Percentiles rank a stretch among this genome's conserved stretches.
Evolutionary conservation across 1,139 yeast genomes (phyloP).

Genomic region (Hyphopichia wangnamkhiaoensis): DNA sequence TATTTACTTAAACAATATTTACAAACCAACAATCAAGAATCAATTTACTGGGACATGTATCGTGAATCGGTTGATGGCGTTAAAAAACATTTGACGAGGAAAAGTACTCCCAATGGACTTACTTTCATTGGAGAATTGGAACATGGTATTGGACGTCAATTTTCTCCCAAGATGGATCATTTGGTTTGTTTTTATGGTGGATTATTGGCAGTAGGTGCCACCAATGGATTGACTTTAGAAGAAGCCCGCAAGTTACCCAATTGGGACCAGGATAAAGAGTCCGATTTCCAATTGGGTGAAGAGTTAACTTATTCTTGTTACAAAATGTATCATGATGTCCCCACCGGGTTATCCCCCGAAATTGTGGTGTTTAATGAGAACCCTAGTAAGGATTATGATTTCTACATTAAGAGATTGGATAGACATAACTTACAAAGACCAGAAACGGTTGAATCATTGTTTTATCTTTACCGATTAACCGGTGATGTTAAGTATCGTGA

Average conservation of each 20-base stretch:
- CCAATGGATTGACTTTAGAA: constrained; percentile 58
- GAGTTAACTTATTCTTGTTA: constrained; percentile 82
- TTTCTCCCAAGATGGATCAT: constrained; percentile 89
- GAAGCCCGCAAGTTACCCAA: constrained; percentile 36
- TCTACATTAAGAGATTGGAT: constrained; percentile 69
- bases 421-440: constrained; percentile 89
- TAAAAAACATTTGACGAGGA: constrained; percentile 59
- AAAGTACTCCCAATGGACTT: constrained; percentile 63
- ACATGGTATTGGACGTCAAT: constrained; percentile 57
- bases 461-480: constrained; percentile 77
- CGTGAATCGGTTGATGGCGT: constrained; percentile 73
- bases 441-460: constrained; percentile 89
- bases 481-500: constrained; percentile 79
- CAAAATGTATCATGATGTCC: constrained; percentile 71
- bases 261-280: constrained; percentile 39
- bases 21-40: constrained; percentile 67
- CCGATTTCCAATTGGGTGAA: constrained; percentile 68
- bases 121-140: constrained; percentile 81
- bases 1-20: constrained; percentile 83
- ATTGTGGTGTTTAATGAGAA: constrained; percentile 73
- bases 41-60: constrained; percentile 71
- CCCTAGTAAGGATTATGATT: constrained; percentile 44
- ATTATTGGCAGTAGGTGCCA: constrained; percentile 85
- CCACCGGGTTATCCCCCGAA: constrained; percentile 86
- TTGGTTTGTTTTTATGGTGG: constrained; percentile 94